Evolutionary conservation across 2,329 filamentous ascomycete species (phyloP), one percentile per base, ranked within the genome.

Genomic region (Leptographium galeiforme): DNA sequence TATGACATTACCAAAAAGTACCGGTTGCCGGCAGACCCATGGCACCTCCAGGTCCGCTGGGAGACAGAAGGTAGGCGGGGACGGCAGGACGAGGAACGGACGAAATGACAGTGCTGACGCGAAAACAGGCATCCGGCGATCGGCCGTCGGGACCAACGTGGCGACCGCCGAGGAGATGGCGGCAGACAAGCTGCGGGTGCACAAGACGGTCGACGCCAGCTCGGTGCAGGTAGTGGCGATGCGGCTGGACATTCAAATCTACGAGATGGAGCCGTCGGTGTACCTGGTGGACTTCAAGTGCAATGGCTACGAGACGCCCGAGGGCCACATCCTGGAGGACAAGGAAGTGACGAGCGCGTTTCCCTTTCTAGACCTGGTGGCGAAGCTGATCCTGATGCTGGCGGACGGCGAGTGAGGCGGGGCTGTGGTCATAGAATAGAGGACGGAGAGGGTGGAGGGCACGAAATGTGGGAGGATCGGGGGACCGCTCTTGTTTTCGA

Each of bases 261-360:
- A 96, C 68, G 85, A 89, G 64, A 89, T 97, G 73, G 91, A 97
- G 67, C 82, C 83, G 55, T 85, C 87, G 53, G 91, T 93, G 59
- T 97, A 91, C 68, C 84, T 98, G 57, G 93, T 98, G 49, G 93
- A 98, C 67, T 98, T 98, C 75, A 97, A 96, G 67, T 97, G 91
- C 67, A 90, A 93, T 14, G 93, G 93, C 19, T 98, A 98, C 69
- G 93, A 98, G 71, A 88, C 78, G 48, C 64, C 73, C 13, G 75
- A 93, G 53, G 84, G 91, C 49, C 81, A 84, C 59, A 72, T 85
- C 50, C 72, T 89, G 50, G 89, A 93, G 62, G 89, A 96, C 70
- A 97, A 97, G 76, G 87, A 95, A 63, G 89, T 95, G 58, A 91
- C 89, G 46, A 94, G 87, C 65, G 89, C 93, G 33, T 97, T 95